phyloP scores from a whole-genome alignment of 768 basidiomycete genomes.

The Fomitopsis pulvina region DNA sequence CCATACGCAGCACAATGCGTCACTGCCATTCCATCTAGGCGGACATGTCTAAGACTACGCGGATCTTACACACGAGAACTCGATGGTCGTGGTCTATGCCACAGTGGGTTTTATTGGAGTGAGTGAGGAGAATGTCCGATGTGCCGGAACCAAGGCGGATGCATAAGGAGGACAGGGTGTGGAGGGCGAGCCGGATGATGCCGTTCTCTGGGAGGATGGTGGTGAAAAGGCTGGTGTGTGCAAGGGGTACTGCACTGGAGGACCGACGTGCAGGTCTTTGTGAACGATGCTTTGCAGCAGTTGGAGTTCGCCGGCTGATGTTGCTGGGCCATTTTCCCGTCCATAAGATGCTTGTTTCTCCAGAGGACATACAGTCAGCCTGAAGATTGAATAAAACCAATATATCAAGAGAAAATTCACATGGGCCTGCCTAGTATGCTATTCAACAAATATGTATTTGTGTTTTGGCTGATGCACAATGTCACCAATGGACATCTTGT shows the following conservation, averaged over 20 bases:
- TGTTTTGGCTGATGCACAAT: too few relatives aligned
- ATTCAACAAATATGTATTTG: too few relatives aligned
- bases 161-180: slow-evolving; percentile 23
- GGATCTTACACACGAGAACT: slow-evolving; percentile 81
- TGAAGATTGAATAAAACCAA: too few relatives aligned
- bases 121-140: slow-evolving; percentile 5
- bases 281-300: slow-evolving; percentile 67
- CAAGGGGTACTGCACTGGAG: background rate
- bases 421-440: too few relatives aligned
- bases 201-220: slow-evolving; percentile 75
- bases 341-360: too few relatives aligned
- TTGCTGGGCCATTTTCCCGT: too few relatives aligned
- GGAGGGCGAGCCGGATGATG: slow-evolving; percentile 55
- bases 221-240: slow-evolving; percentile 61
- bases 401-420: too few relatives aligned
- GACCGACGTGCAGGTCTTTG: slow-evolving; percentile 56
- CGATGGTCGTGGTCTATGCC: slow-evolving; percentile 73
- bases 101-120: slow-evolving; percentile 42
- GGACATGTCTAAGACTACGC: slow-evolving; percentile 59
- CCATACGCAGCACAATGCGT: slow-evolving; percentile 69
- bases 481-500: too few relatives aligned
- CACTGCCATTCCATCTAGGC: slow-evolving; percentile 74
- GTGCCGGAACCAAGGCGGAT: slow-evolving; percentile 12
- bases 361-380: too few relatives aligned
- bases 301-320: too few relatives aligned